These are phyloP conservation scores for Mycena olivaceomarginata DNA, from an alignment of 768 basidiomycete genomes.

Conservation along the genomic window DNA sequence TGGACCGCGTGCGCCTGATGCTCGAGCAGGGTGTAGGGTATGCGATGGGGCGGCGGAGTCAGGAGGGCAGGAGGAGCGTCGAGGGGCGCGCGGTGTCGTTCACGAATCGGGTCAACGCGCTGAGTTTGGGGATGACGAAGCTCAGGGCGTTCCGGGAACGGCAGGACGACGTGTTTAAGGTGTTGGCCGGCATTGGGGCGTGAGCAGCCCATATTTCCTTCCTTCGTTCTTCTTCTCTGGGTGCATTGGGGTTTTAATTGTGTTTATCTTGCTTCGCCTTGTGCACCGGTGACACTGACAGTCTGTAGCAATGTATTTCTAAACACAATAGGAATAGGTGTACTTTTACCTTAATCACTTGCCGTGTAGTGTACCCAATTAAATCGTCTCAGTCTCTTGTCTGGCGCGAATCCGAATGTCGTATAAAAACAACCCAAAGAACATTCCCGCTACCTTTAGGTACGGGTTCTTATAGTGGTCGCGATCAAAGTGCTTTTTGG, in stretches of 20 bases:
- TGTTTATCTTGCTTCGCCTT: conserved; percentile 12
- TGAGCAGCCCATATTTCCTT: conserved; percentile 26
- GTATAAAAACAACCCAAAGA: too few species aligned
- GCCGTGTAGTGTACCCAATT: not conserved
- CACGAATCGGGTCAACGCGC: conserved; percentile 84
- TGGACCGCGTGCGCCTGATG: conserved; percentile 77
- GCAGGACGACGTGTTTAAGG: conserved; percentile 82
- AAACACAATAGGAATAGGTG: conserved; percentile 18
- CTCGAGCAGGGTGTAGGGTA: conserved; percentile 77
- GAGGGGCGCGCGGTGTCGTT: conserved; percentile 83
- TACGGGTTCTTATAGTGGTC: too few species aligned
- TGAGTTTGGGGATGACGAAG: conserved; percentile 83
- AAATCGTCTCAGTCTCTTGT: not conserved
- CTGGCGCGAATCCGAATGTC: not conserved
- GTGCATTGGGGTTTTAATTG: conserved; percentile 15
- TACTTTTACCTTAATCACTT: conserved; percentile 16
- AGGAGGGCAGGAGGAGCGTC: conserved; percentile 57
- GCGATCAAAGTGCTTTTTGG: too few species aligned
- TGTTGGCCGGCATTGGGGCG: conserved; percentile 71
- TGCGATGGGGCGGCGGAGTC: conserved; percentile 48
- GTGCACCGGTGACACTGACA: conserved; percentile 23
- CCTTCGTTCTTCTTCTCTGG: not conserved
- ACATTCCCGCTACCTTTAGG: too few species aligned
- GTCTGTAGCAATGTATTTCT: conserved; percentile 23
- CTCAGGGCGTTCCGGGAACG: conserved; percentile 84